phyloP scores from a whole-genome alignment of 2,329 filamentous ascomycete species.

The Cercospora beticola region DNA sequence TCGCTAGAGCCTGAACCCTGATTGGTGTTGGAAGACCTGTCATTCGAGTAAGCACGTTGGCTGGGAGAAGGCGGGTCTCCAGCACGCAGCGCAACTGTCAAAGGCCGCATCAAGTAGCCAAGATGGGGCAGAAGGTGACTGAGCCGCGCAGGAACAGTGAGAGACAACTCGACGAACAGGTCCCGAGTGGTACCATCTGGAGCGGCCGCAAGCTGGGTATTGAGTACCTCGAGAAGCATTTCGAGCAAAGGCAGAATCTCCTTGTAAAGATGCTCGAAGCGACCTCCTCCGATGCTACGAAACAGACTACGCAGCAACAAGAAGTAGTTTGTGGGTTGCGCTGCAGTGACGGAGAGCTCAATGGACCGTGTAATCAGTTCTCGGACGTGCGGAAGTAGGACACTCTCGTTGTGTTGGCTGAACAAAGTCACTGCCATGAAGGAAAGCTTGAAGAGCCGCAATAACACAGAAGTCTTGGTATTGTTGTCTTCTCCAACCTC shows the following conservation, averaged over 20 bases:
- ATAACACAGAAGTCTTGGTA: slow-evolving; percentile 85
- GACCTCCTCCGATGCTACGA: slow-evolving; percentile 91
- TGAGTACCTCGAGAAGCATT: slow-evolving; percentile 96
- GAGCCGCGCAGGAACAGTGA: slow-evolving; percentile 90
- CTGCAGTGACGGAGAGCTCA: slow-evolving; percentile 88
- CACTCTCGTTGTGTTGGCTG: slow-evolving; percentile 89
- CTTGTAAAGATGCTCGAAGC: slow-evolving; percentile 98
- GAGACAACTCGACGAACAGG: slow-evolving; percentile 92
- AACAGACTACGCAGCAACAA: slow-evolving; percentile 88
- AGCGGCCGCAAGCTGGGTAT: slow-evolving; percentile 87
- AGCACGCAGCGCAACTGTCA: slow-evolving; percentile 91
- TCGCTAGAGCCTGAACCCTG: slow-evolving; percentile 50
- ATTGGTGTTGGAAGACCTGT: slow-evolving; percentile 26
- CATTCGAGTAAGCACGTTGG: slow-evolving; percentile 24
- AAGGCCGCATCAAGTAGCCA: slow-evolving; percentile 92
- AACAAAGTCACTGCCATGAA: slow-evolving; percentile 99
- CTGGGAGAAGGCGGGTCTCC: slow-evolving; percentile 56
- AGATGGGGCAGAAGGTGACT: slow-evolving; percentile 94
- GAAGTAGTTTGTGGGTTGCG: slow-evolving; percentile 99
- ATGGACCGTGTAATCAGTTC: slow-evolving; percentile 98
- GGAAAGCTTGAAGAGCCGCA: slow-evolving; percentile 93
- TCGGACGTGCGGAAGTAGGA: slow-evolving; percentile 90
- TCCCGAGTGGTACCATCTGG: slow-evolving; percentile 88
- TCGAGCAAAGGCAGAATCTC: slow-evolving; percentile 94
- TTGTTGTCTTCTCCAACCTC: slow-evolving; percentile 91